Evolutionary conservation across 202 grass and related monocot genomes (phyloP).

Genomic region (Zizania palustris): DNA sequence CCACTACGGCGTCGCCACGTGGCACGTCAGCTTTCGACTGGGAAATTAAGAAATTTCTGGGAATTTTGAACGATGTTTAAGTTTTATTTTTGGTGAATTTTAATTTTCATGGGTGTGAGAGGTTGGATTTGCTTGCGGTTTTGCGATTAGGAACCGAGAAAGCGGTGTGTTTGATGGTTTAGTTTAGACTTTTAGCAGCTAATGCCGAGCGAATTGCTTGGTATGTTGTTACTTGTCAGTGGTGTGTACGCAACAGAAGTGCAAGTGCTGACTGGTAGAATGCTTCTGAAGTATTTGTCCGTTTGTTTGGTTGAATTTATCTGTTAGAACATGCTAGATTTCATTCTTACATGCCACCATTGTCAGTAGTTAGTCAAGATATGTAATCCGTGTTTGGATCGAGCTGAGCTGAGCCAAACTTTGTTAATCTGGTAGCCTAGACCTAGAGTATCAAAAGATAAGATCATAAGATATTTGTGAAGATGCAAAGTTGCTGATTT

Average conservation of each 20-base stretch:
- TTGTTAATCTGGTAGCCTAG: too few species aligned
- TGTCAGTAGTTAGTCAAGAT: too few species aligned
- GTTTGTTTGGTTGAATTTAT: neutral
- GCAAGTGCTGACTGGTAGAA: neutral
- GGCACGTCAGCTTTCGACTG: slow-evolving; percentile 27
- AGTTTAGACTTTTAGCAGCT: slow-evolving; percentile 17
- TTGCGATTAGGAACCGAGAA: neutral
- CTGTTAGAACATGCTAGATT: neutral
- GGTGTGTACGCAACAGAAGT: slow-evolving; percentile 14
- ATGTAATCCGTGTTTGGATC: too few species aligned
- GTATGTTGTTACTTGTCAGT: slow-evolving; percentile 12
- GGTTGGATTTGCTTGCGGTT: slow-evolving; percentile 46
- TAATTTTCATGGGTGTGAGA: slow-evolving; percentile 36
- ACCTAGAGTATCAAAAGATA: too few species aligned
- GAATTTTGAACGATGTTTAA: neutral
- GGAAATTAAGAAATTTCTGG: slow-evolving; percentile 21
- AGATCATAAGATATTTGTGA: too few species aligned
- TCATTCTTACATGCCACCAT: too few species aligned
- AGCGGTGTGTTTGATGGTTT: slow-evolving; percentile 14
- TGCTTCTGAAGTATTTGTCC: neutral
- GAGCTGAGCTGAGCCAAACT: too few species aligned
- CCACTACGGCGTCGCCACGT: slow-evolving; percentile 45
- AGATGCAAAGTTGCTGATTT: too few species aligned
- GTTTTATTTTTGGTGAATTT: neutral
- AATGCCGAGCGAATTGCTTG: slow-evolving; percentile 19